Conservation (phyloP, 2,329 filamentous ascomycete species). For the Celoporthe dispersa region DNA sequence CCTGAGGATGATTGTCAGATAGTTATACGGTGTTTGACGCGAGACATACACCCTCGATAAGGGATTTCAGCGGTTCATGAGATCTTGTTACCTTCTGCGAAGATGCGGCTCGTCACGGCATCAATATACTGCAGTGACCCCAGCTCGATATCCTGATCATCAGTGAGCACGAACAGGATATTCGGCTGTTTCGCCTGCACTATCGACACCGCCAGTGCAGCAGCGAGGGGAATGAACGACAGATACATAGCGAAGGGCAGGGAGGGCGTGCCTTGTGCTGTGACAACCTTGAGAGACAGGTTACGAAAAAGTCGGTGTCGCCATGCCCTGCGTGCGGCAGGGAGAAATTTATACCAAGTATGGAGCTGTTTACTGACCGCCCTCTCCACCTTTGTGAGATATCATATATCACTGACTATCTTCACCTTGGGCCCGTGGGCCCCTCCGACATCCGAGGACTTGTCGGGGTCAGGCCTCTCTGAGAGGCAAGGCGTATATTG, state of each 20-base stretch:
- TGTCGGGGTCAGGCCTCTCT: background rate
- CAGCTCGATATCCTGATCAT: constrained; percentile 30
- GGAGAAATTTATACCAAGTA: background rate
- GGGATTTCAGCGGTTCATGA: background rate
- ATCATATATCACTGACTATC: background rate
- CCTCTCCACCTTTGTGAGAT: background rate
- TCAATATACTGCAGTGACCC: constrained; percentile 24
- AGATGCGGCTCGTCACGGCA: constrained; percentile 22
- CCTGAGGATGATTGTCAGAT: constrained; percentile 14
- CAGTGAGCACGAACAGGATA: constrained; percentile 28
- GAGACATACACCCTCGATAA: background rate
- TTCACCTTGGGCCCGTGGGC: background rate
- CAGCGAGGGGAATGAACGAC: constrained; percentile 21
- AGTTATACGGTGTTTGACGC: background rate
- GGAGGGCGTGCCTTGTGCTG: background rate
- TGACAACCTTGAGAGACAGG: background rate
- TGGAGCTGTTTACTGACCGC: background rate
- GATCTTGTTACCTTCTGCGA: constrained; percentile 20
- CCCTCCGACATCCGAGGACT: background rate
- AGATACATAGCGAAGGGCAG: constrained; percentile 23
- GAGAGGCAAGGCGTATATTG: constrained; percentile 13
- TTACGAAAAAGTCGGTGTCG: background rate
- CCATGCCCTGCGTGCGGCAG: no score
- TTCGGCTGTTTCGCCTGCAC: constrained; percentile 29
- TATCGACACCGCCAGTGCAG: constrained; percentile 22